Base-by-base conservation (phyloP, 257 asterid genomes). In the Leptodermis oblonga region DNA sequence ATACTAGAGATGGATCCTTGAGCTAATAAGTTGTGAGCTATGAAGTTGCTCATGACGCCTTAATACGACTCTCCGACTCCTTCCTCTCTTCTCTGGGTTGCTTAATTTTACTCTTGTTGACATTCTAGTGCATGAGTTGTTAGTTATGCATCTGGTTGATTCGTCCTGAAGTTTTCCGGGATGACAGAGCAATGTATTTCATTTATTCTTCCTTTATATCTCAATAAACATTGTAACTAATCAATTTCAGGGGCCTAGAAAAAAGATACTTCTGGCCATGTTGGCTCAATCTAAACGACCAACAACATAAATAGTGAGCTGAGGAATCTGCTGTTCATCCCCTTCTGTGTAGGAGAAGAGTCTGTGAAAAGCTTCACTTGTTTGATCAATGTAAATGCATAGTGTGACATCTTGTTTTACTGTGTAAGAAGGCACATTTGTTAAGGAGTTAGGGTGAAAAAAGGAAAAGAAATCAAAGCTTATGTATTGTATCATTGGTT, bases 171-270 rank as follows among this genome's bases (percentile, higher is more conserved):
- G n/a, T 15, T 64, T 12, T 26, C 8, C 39, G 9, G 22, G 46
- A 39, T 28, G 67, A 13, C 20, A 8, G 64, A 3, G 39, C 39
- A 34, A 2, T 34, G 39, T 34, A 34, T 34, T 34, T 34, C 39
- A 34, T 34, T 2, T 34, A 2, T 3, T 34, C 39, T 34, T 34
- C 39, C 42, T 59, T 49, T 30, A 41, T 5, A 36, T 70, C n/a
- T 18, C 2, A 25, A 20, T 7, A 15, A 15, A 25, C 36, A 14
- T 12, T 31, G 28, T 67, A 22, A 74, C 18, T 43, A 39, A 3
- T 68, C 43, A 13, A 64, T 68, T 78, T 77, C 85, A 86, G 95
- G 96, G 95, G 45, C 95, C 96, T 8, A 81, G 96, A 83, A 89
- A 86, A 84, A 87, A 87, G 87, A 87, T 89, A 71, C 71, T 81